Evolutionary conservation across 2,329 filamentous ascomycete species (phyloP).

Genomic region (Xylaria sp.): DNA sequence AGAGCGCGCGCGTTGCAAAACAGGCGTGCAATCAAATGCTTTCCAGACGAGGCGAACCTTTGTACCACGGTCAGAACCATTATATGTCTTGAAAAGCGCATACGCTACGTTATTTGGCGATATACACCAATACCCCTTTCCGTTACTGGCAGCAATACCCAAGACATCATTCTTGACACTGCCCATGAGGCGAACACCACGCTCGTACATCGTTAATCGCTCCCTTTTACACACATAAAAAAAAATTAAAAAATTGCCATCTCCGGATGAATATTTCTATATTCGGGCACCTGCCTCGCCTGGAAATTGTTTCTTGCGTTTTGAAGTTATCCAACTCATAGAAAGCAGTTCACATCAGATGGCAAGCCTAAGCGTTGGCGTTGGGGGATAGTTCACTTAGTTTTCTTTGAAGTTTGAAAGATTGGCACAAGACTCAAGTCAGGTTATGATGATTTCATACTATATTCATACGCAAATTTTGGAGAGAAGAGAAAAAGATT

Average conservation of each 20-base stretch:
- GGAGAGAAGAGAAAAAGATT: not conserved
- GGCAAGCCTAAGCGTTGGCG: slow-evolving; percentile 12
- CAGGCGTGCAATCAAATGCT: slow-evolving; percentile 46
- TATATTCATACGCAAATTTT: not conserved
- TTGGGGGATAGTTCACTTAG: slow-evolving; percentile 4
- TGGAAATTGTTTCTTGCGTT: not conserved
- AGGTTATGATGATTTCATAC: slow-evolving; percentile 1
- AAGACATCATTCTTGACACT: not conserved
- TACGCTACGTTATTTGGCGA: not conserved
- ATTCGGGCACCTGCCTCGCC: not conserved
- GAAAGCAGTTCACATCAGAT: not conserved
- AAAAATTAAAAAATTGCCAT: too few species aligned
- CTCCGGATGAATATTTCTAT: too few species aligned
- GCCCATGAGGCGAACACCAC: too few species aligned
- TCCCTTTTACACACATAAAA: too few species aligned
- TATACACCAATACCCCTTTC: slow-evolving; percentile 26
- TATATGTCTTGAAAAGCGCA: slow-evolving; percentile 23
- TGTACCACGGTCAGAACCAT: slow-evolving; percentile 30
- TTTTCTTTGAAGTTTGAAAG: slow-evolving; percentile 9
- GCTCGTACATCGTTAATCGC: too few species aligned
- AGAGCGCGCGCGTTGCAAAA: slow-evolving; percentile 46
- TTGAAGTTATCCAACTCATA: not conserved
- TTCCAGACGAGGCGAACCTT: slow-evolving; percentile 33
- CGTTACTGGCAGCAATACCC: slow-evolving; percentile 14
- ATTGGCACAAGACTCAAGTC: slow-evolving; percentile 24